Evolutionary conservation across 2,329 filamentous ascomycete genomes (phyloP), one percentile per base, ranked within the genome.

Genomic region (Oidium heveae): DNA sequence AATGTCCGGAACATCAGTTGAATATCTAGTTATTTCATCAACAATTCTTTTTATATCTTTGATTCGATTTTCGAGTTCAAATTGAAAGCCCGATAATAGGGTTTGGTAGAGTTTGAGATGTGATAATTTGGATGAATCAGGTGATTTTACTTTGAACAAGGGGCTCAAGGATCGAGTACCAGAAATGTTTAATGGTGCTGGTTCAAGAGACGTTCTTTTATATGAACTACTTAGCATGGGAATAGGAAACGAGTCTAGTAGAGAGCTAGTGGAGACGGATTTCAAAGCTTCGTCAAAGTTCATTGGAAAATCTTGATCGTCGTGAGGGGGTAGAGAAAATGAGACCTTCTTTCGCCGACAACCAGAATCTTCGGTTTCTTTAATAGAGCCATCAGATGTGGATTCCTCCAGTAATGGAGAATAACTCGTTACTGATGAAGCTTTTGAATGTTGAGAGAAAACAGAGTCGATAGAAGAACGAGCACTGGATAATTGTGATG

Each of bases 401-500:
- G 34, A 39, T 41, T 52, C 51, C 24, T 39, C 18, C 2, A 34
- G 28, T 18, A 28, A 5, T 22, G 33, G 34, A 16, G 34, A 24
- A 28, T 20, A 13, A 16, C 51, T 52, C 2, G 34, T 16, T 24
- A 16, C 15, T 36, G 53, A 54, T n/a, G 60, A 58, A 4, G 56
- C 59, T 12, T 55, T 44, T n/a, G 58, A 60, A 12, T 51, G 36
- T 50, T 59, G 53, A 1, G 62, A 64, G 55, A 64, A 64, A 13
- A 62, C 55, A 1, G 62, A 64, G 49, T 61, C 59, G 4, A 62
- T 55, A 4, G 63, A 64, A 15, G 61, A 63, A 39, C 62, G 62
- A 37, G 59, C 55, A 49, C 59, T 61, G 16, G 58, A 61, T 7
- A 57, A 55, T 15, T 58, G 57, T 4, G 59, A 57, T 59, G 16